A percentile compares a stretch with the other conserved stretches of the same genome.
phyloP scores from a whole-genome alignment of 345 rosid species.

The Aegle marmelos region DNA sequence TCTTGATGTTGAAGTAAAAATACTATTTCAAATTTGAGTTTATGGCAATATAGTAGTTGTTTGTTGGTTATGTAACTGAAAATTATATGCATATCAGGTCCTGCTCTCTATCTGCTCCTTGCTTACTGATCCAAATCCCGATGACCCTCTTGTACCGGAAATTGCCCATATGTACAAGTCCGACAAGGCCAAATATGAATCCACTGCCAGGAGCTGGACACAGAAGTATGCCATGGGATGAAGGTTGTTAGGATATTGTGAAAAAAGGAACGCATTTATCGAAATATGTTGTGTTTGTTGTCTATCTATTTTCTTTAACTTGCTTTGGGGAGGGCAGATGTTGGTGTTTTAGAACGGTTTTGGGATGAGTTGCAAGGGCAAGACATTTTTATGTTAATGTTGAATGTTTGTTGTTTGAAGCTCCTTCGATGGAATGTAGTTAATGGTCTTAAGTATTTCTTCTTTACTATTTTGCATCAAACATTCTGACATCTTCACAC shows the following conservation, averaged over 20 bases:
- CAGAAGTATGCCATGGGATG: conserved; percentile 49
- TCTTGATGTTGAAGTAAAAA: not conserved
- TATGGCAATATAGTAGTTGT: not conserved
- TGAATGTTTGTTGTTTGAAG: conserved; percentile 5
- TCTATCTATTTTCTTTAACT: not conserved
- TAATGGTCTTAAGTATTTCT: not conserved
- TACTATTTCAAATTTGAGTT: not conserved
- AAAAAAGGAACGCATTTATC: not conserved
- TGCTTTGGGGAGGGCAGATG: not conserved
- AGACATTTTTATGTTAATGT: not conserved
- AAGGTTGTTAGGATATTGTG: not conserved
- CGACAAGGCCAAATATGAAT: conserved; percentile 35
- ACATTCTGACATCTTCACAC: too few species aligned
- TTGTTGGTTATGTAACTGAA: not conserved
- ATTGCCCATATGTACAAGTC: conserved; percentile 49
- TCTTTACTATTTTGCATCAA: too few species aligned
- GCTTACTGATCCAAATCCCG: conserved; percentile 45
- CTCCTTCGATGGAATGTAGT: not conserved
- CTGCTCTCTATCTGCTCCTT: conserved; percentile 44
- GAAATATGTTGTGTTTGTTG: not conserved
- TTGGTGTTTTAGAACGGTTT: not conserved
- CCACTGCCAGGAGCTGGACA: conserved; percentile 46
- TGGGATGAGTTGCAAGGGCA: not conserved
- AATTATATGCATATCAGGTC: conserved; percentile 20
- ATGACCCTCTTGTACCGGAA: conserved; percentile 44